These are phyloP conservation scores for Alternaria viburni DNA, from an alignment of 2,329 filamentous ascomycete genomes.

Conservation along the genomic window DNA sequence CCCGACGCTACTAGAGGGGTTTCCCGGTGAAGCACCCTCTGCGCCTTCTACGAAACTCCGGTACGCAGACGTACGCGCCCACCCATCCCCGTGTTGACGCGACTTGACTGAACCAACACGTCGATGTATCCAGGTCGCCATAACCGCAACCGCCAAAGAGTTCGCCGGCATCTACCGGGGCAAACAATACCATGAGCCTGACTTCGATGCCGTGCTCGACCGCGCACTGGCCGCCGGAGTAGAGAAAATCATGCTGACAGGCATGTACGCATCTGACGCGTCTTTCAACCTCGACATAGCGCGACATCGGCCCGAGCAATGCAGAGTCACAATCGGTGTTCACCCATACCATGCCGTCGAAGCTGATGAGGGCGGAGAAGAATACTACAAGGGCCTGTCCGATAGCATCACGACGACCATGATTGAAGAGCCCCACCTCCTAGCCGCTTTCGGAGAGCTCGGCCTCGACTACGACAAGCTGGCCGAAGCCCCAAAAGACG, in stretches of 20 bases:
- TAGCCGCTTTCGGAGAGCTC: slow-evolving; percentile 59
- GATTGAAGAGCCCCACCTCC: slow-evolving; percentile 20
- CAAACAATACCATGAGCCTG: slow-evolving; percentile 5
- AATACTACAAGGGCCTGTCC: slow-evolving; percentile 35
- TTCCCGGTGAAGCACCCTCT: not conserved
- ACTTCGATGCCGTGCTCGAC: slow-evolving; percentile 5
- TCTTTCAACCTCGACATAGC: slow-evolving; percentile 35
- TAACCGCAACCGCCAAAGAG: slow-evolving; percentile 47
- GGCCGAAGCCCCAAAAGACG: slow-evolving; percentile 51
- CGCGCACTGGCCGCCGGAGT: slow-evolving; percentile 46
- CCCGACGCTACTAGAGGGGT: not conserved
- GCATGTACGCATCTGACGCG: slow-evolving; percentile 52
- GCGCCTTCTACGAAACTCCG: not conserved
- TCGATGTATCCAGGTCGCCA: slow-evolving; percentile 31
- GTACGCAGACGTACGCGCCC: slow-evolving; percentile 5
- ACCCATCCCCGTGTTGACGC: not conserved
- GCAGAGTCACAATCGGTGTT: slow-evolving; percentile 57
- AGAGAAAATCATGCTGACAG: slow-evolving; percentile 47
- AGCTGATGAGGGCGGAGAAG: slow-evolving; percentile 43
- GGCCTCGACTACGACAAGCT: slow-evolving; percentile 60
- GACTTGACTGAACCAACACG: not conserved
- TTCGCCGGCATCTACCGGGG: slow-evolving; percentile 60
- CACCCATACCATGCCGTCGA: slow-evolving; percentile 60
- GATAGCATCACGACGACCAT: slow-evolving; percentile 28
- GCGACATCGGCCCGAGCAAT: slow-evolving; percentile 30